Evolutionary conservation across 371 early-diverging fungal species (phyloP).

Genomic region (Mucor mucedo): DNA sequence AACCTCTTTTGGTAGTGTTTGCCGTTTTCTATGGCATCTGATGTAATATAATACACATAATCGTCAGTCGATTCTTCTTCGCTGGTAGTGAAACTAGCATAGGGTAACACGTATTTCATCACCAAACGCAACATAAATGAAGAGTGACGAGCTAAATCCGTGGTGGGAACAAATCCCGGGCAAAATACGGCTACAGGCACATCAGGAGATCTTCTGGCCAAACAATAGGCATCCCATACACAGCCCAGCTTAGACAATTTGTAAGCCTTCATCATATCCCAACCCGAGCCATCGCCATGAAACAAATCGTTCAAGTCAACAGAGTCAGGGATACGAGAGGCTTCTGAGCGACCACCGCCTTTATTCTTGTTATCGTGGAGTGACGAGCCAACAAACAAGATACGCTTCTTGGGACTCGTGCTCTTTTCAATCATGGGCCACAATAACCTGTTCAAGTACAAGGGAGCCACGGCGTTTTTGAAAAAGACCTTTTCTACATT

Average conservation of each 20-base stretch:
- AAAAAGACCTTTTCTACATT: conserved; percentile 38
- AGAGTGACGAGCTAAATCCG: conserved; percentile 37
- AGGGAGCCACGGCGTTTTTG: conserved; percentile 45
- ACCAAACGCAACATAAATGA: conserved; percentile 19
- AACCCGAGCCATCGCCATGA: conserved; percentile 21
- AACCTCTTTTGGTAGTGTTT: conserved; percentile 31
- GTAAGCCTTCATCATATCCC: conserved; percentile 43
- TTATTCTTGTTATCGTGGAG: conserved; percentile 38
- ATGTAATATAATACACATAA: conserved; percentile 42
- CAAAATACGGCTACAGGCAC: conserved; percentile 33
- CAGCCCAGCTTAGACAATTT: conserved; percentile 43
- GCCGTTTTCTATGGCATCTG: conserved; percentile 18
- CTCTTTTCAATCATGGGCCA: conserved; percentile 30
- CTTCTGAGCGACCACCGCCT: conserved; percentile 22
- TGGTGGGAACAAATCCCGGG: conserved; percentile 53
- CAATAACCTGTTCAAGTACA: conserved; percentile 34
- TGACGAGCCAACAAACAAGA: conserved; percentile 42
- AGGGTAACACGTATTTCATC: conserved; percentile 30
- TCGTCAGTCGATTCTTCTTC: conserved; percentile 35
- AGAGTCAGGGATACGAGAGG: conserved; percentile 18
- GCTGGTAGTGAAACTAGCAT: conserved; percentile 33
- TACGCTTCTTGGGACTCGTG: conserved; percentile 20
- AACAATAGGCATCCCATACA: conserved; percentile 23
- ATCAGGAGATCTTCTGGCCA: conserved; percentile 20
- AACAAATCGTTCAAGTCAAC: conserved; percentile 32